Percentiles rank a stretch among this genome's conserved stretches.
Evolutionary conservation across 371 early-diverging fungal species (phyloP).

Genomic region (Rhizopus sp.): DNA sequence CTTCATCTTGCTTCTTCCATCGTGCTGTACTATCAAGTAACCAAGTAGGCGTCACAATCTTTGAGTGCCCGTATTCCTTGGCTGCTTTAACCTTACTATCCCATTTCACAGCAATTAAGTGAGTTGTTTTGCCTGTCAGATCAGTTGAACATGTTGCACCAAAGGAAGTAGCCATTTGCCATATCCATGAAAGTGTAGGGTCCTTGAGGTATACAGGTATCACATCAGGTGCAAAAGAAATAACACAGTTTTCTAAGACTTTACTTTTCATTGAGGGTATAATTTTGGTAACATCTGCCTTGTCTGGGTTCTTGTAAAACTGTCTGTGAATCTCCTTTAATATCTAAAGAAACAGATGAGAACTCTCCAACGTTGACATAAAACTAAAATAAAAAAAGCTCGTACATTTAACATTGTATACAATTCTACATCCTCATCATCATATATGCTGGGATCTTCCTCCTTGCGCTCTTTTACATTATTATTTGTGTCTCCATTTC

Average conservation of each 20-base stretch:
- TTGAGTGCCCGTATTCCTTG: conserved; percentile 21
- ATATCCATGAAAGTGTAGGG: conserved; percentile 61
- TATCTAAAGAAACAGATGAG: conserved; percentile 30
- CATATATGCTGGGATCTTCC: conserved; percentile 11
- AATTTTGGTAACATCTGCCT: conserved; percentile 52
- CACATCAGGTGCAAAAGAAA: conserved; percentile 54
- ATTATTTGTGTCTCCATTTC: too few relatives aligned
- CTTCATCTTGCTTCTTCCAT: conserved; percentile 59
- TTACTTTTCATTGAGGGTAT: conserved; percentile 53
- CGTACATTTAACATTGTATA: conserved; percentile 50
- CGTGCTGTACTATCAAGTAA: conserved; percentile 55
- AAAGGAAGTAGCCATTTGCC: conserved; percentile 71
- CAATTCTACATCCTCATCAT: conserved; percentile 60
- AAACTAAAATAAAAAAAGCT: background rate
- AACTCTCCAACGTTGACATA: background rate
- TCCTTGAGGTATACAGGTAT: conserved; percentile 48
- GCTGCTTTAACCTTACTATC: conserved; percentile 64
- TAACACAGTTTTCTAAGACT: conserved; percentile 48
- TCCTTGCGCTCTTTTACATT: too few relatives aligned
- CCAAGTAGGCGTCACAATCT: conserved; percentile 61
- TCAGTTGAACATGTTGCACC: conserved; percentile 69
- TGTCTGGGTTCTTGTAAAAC: conserved; percentile 42
- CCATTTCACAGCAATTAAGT: conserved; percentile 78
- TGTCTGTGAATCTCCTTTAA: conserved; percentile 53
- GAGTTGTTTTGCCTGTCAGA: conserved; percentile 66